phyloP scores from a whole-genome alignment of 768 basidiomycete species.

The Trametes meyenii region DNA sequence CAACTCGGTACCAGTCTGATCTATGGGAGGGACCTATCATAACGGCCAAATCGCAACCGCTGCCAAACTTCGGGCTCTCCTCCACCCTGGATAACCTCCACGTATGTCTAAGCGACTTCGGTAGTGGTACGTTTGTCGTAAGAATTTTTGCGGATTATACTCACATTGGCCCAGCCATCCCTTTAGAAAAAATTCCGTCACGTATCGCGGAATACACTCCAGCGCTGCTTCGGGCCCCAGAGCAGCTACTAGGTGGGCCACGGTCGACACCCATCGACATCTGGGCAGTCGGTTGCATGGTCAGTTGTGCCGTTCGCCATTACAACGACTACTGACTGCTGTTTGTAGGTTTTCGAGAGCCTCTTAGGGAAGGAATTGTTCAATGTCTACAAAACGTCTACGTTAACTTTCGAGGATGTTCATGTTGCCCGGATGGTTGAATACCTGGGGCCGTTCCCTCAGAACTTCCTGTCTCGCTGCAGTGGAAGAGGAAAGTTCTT shows the following conservation, averaged over 20 bases:
- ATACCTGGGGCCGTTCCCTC: too few relatives aligned
- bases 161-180: neutral
- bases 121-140: constrained; percentile 5
- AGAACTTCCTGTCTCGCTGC: too few relatives aligned
- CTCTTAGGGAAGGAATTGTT: neutral
- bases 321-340: neutral
- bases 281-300: constrained; percentile 24
- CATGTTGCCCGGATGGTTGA: too few relatives aligned
- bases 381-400: too few relatives aligned
- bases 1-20: neutral
- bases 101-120: constrained; percentile 20
- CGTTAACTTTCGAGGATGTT: too few relatives aligned
- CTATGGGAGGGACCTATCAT: constrained; percentile 20
- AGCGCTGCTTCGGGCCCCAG: constrained; percentile 7
- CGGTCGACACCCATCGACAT: constrained; percentile 21
- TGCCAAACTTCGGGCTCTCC: constrained; percentile 20
- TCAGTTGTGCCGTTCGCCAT: neutral
- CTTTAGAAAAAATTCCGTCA: neutral
- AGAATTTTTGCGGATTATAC: neutral
- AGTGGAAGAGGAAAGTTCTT: too few relatives aligned
- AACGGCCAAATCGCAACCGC: constrained; percentile 23
- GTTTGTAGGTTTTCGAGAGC: constrained; percentile 7
- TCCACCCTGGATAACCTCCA: constrained; percentile 15
- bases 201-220: neutral
- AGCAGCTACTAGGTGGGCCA: constrained; percentile 10